Percentiles rank a stretch among this genome's conserved stretches.
These are phyloP conservation scores for Diplodia intermedia DNA, from an alignment of 2,329 filamentous ascomycete species.

Conservation along the genomic window DNA sequence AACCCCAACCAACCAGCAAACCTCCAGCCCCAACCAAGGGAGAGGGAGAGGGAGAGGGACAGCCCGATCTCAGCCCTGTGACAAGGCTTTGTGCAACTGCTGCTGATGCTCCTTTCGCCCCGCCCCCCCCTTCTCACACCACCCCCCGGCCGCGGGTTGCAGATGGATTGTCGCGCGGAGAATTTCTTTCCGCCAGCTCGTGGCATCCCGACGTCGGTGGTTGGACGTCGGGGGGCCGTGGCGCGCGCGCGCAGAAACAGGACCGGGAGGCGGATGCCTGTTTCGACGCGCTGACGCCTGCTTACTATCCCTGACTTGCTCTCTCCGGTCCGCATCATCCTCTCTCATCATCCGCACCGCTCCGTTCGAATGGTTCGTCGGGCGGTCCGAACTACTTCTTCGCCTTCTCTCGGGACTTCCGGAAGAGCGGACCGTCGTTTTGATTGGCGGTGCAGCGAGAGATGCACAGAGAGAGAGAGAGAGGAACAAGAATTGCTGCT, in stretches of 20 bases:
- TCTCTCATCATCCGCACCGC: not conserved
- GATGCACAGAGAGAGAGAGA: not conserved
- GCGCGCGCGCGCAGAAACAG: too few relatives aligned
- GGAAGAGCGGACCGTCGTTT: not conserved
- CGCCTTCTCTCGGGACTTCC: not conserved
- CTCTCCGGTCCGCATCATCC: not conserved
- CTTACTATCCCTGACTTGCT: constrained; percentile 17
- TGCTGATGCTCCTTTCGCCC: constrained; percentile 2
- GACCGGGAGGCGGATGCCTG: not conserved
- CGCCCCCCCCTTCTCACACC: too few relatives aligned
- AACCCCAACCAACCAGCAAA: constrained; percentile 4
- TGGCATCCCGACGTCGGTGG: not conserved
- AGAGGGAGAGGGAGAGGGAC: too few relatives aligned
- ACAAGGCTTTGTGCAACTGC: not conserved
- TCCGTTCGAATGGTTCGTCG: not conserved
- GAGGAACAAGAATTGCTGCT: not conserved
- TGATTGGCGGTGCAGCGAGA: not conserved
- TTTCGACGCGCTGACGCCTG: constrained; percentile 8
- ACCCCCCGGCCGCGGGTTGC: not conserved
- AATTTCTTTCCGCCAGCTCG: not conserved
- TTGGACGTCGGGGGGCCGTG: too few relatives aligned
- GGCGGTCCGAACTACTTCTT: not conserved
- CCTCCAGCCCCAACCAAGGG: not conserved
- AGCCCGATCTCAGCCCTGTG: not conserved
- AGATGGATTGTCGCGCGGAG: not conserved